Percentiles rank a stretch among this genome's conserved stretches.
These are phyloP conservation scores for Lachnellula cervina DNA, from an alignment of 2,329 filamentous ascomycete genomes.

Conservation along the genomic window DNA sequence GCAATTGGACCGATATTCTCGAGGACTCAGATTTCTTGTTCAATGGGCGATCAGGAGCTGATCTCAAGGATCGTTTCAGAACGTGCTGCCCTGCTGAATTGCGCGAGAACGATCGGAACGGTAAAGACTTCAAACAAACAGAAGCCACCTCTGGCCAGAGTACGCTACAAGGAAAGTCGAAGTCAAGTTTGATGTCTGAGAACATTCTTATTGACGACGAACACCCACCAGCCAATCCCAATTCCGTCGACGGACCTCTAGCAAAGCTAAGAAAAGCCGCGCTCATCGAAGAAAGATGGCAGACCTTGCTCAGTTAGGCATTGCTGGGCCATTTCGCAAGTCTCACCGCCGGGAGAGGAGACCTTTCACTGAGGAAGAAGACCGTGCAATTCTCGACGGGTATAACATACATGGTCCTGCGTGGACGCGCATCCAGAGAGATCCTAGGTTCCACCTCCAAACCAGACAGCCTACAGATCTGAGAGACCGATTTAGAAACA, in stretches of 20 bases:
- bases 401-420: conserved; percentile 56
- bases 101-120: conserved; percentile 38
- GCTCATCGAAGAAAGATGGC: conserved; percentile 52
- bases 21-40: conserved; percentile 57
- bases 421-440: conserved; percentile 62
- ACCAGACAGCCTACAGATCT: conserved; percentile 58
- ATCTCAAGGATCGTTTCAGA: conserved; percentile 61
- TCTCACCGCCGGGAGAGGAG: conserved; percentile 55
- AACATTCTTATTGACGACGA: conserved; percentile 43
- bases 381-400: conserved; percentile 56
- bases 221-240: conserved; percentile 10
- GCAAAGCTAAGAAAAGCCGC: conserved; percentile 46
- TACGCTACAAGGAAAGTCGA: conserved; percentile 34
- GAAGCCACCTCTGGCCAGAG: conserved; percentile 6
- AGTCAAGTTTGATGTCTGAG: conserved; percentile 48
- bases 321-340: conserved; percentile 57
- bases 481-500: conserved; percentile 59
- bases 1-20: conserved; percentile 61
- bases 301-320: conserved; percentile 53
- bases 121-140: conserved; percentile 6
- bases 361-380: conserved; percentile 59
- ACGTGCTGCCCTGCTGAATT: conserved; percentile 62
- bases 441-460: conserved; percentile 52
- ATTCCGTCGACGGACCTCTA: conserved; percentile 26
- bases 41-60: conserved; percentile 55